Conservation (phyloP, 2,329 filamentous ascomycete species). For the Venturia pyrina region DNA sequence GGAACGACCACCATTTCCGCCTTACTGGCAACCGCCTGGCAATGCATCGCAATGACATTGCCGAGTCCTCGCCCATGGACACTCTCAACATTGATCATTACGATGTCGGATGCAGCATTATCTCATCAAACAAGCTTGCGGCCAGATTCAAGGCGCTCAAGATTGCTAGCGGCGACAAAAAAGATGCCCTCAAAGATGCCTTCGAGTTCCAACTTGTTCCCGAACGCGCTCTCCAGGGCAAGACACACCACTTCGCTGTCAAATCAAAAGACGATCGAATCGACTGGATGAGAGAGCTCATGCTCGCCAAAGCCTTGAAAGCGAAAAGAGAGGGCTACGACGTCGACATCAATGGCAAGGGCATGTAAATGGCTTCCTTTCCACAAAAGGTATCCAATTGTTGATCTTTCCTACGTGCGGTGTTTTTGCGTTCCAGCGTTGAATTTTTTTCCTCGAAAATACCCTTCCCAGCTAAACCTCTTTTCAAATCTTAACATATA, state of each 20-base stretch:
- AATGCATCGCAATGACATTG: constrained; percentile 51
- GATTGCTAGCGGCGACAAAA: constrained; percentile 45
- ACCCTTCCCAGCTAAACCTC: neutral
- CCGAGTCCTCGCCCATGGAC: constrained; percentile 57
- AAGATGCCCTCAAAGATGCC: constrained; percentile 43
- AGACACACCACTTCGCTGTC: constrained; percentile 91
- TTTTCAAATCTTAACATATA: neutral
- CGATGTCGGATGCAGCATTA: constrained; percentile 70
- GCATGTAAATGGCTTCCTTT: neutral
- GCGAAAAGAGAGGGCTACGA: constrained; percentile 78
- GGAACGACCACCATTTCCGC: constrained; percentile 85
- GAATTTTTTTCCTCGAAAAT: neutral
- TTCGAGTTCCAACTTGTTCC: constrained; percentile 84
- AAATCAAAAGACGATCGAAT: constrained; percentile 80
- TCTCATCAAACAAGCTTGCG: constrained; percentile 71
- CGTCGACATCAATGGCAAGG: constrained; percentile 37
- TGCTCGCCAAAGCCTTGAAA: constrained; percentile 79
- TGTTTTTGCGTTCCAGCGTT: constrained; percentile 2
- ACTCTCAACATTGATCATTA: constrained; percentile 85
- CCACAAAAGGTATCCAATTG: neutral
- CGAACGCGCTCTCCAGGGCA: constrained; percentile 44
- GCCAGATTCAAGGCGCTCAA: constrained; percentile 76
- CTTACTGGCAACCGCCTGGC: constrained; percentile 53
- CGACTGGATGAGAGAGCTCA: constrained; percentile 92
- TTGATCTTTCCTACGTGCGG: neutral